These are phyloP conservation scores for Galium porrigens DNA, from an alignment of 305 asterid genomes.

Conservation along the genomic window DNA sequence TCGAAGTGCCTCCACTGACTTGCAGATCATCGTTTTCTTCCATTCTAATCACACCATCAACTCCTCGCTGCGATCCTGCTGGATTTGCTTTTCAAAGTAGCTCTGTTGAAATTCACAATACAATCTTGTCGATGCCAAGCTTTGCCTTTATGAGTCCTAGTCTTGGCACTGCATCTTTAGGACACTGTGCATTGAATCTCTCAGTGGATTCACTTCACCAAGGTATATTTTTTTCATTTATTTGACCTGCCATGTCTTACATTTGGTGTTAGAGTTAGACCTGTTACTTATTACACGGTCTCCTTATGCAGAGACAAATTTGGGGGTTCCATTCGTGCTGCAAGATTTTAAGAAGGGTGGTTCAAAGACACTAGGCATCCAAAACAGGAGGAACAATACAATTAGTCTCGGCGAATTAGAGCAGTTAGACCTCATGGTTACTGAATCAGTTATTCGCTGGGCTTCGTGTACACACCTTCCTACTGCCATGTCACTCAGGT, in stretches of 20 bases:
- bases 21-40: slow-evolving; percentile 51
- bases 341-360: slow-evolving; percentile 25
- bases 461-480: slow-evolving; percentile 62
- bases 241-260: neutral
- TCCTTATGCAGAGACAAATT: slow-evolving; percentile 17
- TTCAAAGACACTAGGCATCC: slow-evolving; percentile 27
- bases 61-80: slow-evolving; percentile 24
- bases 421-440: slow-evolving; percentile 42
- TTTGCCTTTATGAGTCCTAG: slow-evolving; percentile 44
- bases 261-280: neutral
- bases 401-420: slow-evolving; percentile 56
- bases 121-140: slow-evolving; percentile 43
- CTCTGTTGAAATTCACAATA: slow-evolving; percentile 29
- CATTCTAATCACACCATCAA: slow-evolving; percentile 22
- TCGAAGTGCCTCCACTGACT: slow-evolving; percentile 25
- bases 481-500: slow-evolving; percentile 50
- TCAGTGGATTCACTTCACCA: slow-evolving; percentile 20
- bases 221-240: slow-evolving; percentile 27
- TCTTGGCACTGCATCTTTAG: slow-evolving; percentile 22
- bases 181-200: slow-evolving; percentile 22
- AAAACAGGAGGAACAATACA: slow-evolving; percentile 54
- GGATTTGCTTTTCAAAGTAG: slow-evolving; percentile 45
- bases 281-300: neutral
- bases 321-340: slow-evolving; percentile 16
- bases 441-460: slow-evolving; percentile 75